A percentile compares a stretch with the other conserved stretches of the same genome.
Evolutionary conservation across 176 grass and related monocot species (phyloP).

Genomic region (Musa beccarii): DNA sequence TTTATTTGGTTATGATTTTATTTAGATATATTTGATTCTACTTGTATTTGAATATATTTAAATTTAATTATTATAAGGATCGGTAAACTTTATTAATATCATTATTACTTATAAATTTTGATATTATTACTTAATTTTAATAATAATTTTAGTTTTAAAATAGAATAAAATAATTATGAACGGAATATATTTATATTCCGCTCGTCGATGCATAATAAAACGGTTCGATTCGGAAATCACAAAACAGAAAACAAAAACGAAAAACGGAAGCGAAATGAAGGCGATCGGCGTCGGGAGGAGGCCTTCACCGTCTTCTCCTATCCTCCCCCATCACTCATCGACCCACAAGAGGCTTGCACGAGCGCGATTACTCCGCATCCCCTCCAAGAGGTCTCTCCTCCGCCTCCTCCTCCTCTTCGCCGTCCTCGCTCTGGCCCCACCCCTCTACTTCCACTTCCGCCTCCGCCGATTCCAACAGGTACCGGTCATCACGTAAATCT

Average conservation of each 20-base stretch:
- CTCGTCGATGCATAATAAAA: neutral
- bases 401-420: slow-evolving; percentile 54
- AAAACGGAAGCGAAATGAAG: neutral
- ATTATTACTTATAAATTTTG: too few species aligned
- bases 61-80: too few species aligned
- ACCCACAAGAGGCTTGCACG: slow-evolving; percentile 1
- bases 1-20: too few species aligned
- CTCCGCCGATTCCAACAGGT: slow-evolving; percentile 69
- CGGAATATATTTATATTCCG: too few species aligned
- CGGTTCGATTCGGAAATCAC: neutral
- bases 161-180: too few species aligned
- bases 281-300: neutral
- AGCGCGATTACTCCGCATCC: slow-evolving; percentile 29
- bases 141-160: too few species aligned
- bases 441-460: slow-evolving; percentile 79
- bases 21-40: too few species aligned
- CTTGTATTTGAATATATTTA: too few species aligned
- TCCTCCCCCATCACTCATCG: slow-evolving; percentile 33
- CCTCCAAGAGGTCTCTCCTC: slow-evolving; percentile 37
- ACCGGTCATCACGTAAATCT: neutral
- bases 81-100: too few species aligned
- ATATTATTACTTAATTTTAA: too few species aligned
- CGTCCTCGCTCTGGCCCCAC: slow-evolving; percentile 46
- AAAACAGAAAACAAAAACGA: neutral
- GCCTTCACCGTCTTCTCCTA: slow-evolving; percentile 19